Percentiles rank a stretch among this genome's conserved stretches.
phyloP scores from a whole-genome alignment of 306 rosid genomes.

The Trifolium dubium region DNA sequence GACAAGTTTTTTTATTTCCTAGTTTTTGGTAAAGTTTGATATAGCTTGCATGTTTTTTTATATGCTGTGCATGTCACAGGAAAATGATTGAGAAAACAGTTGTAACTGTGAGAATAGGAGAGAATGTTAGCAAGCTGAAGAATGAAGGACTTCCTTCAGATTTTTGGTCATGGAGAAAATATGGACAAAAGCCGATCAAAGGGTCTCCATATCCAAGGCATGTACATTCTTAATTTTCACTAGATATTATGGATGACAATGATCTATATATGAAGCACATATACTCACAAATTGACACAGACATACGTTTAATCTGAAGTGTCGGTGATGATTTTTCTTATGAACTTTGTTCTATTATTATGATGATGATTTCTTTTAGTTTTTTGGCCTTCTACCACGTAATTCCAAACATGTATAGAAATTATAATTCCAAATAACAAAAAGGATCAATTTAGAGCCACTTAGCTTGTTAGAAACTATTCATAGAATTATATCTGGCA shows the following conservation, averaged over 20 bases:
- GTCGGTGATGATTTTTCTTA: neutral
- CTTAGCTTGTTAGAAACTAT: neutral
- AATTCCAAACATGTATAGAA: neutral
- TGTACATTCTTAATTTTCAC: neutral
- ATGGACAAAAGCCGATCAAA: constrained; percentile 94
- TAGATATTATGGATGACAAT: neutral
- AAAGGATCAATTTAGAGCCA: constrained; percentile 5
- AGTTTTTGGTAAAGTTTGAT: constrained; percentile 28
- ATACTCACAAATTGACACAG: too few species aligned
- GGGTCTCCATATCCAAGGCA: constrained; percentile 96
- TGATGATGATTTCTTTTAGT: neutral
- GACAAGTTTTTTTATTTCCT: neutral
- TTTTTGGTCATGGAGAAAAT: constrained; percentile 98
- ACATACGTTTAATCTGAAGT: neutral
- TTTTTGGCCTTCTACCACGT: neutral
- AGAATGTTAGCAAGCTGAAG: constrained; percentile 74
- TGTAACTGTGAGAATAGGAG: constrained; percentile 71
- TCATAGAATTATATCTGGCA: neutral
- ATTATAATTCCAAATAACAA: neutral
- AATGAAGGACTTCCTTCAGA: constrained; percentile 92
- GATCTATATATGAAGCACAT: too few species aligned
- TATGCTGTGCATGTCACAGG: constrained; percentile 50
- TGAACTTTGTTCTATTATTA: neutral
- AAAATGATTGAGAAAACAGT: constrained; percentile 73
- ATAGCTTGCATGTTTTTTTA: constrained; percentile 1